These are phyloP conservation scores for Coemansia sp. DNA, from an alignment of 192 early-diverging fungal genomes.

Conservation along the genomic window DNA sequence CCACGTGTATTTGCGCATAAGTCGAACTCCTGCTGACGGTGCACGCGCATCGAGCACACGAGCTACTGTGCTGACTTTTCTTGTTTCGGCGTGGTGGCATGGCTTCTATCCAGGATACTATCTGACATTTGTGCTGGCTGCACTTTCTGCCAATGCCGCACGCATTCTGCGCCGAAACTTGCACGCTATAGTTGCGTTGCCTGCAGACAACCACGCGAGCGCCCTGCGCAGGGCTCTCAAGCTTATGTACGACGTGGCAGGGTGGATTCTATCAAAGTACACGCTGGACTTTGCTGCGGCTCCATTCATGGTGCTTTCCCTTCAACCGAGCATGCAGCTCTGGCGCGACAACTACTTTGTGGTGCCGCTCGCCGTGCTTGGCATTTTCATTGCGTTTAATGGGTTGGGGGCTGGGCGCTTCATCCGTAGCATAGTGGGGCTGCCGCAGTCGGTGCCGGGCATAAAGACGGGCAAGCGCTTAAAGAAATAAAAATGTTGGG, in stretches of 20 bases:
- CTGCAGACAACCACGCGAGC: background rate
- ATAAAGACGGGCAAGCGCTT: background rate
- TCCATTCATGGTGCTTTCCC: constrained; percentile 68
- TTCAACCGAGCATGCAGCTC: constrained; percentile 56
- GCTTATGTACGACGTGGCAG: constrained; percentile 66
- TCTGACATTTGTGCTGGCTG: constrained; percentile 64
- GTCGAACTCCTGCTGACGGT: constrained; percentile 27
- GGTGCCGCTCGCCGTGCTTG: constrained; percentile 59
- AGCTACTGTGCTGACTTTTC: constrained; percentile 76
- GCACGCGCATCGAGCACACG: constrained; percentile 47
- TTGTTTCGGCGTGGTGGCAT: constrained; percentile 91
- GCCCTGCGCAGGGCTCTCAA: constrained; percentile 28
- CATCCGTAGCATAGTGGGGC: constrained; percentile 8
- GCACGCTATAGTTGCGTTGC: constrained; percentile 13
- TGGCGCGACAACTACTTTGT: constrained; percentile 67
- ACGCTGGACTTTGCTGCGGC: constrained; percentile 68
- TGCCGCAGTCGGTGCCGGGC: background rate
- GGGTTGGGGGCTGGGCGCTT: constrained; percentile 21
- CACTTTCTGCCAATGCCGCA: constrained; percentile 59
- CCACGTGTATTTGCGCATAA: constrained; percentile 73
- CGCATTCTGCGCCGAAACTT: constrained; percentile 63
- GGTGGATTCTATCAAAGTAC: constrained; percentile 66
- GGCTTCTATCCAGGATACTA: constrained; percentile 91
- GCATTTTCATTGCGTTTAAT: constrained; percentile 39
- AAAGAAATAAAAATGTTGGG: background rate